Conservation (phyloP, 1,284 basidiomycete genomes). For the Heliocybe sulcata region DNA sequence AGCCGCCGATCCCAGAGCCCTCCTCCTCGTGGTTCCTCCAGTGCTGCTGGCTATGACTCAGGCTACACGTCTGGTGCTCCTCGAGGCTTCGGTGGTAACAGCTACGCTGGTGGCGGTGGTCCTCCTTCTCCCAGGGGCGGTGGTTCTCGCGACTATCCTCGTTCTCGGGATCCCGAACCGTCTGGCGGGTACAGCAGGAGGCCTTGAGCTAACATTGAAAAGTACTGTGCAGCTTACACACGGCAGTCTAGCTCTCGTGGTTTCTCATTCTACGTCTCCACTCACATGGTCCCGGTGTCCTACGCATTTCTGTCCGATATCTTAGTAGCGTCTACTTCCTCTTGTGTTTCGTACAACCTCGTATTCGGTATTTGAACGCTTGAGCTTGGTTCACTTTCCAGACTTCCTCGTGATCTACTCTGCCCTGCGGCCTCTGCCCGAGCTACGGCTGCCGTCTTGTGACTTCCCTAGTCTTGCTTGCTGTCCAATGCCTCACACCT, state of each 20-base stretch:
- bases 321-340: background rate
- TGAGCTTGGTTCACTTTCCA: background rate
- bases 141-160: conserved; percentile 54
- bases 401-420: background rate
- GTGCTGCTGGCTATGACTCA: conserved; percentile 26
- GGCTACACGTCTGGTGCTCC: conserved; percentile 32
- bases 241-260: background rate
- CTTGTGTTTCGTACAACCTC: background rate
- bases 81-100: conserved; percentile 24
- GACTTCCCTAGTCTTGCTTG: background rate
- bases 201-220: conserved; percentile 14
- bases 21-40: conserved; percentile 28
- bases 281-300: background rate
- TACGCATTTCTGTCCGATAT: background rate
- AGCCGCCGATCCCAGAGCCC: conserved; percentile 74
- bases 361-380: background rate
- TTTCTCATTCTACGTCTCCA: background rate
- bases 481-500: too few species aligned
- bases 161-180: conserved; percentile 40
- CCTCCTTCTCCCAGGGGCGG: conserved; percentile 27
- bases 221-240: background rate
- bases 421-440: background rate
- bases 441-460: background rate
- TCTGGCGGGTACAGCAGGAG: conserved; percentile 28
- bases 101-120: conserved; percentile 31